Conservation (phyloP, 106 monocot genomes). For the Acorus gramineus region DNA sequence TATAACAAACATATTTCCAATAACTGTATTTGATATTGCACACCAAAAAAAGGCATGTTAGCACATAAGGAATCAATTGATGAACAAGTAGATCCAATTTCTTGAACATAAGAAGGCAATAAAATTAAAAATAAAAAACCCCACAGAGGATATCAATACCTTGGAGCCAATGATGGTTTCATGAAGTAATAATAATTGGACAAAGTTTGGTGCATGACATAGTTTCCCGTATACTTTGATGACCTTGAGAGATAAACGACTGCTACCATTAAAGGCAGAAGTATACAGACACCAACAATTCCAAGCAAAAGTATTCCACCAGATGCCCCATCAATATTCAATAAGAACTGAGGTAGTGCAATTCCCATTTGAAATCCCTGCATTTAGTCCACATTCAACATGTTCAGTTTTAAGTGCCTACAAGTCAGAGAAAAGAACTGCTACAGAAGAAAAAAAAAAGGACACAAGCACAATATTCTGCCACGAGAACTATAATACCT, state of each 20-base stretch:
- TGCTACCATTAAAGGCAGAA: slow-evolving; percentile 74
- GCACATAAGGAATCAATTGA: too few species aligned
- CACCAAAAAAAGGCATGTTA: too few species aligned
- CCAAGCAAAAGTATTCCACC: slow-evolving; percentile 78
- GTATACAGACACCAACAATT: slow-evolving; percentile 86
- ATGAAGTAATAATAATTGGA: slow-evolving; percentile 69
- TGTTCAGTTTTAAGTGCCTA: neutral
- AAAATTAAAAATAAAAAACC: neutral
- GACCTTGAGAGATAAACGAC: slow-evolving; percentile 86
- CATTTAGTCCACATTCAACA: slow-evolving; percentile 7
- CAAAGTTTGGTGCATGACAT: slow-evolving; percentile 84
- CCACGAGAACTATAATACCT: slow-evolving; percentile 22
- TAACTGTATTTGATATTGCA: too few species aligned
- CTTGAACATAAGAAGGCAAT: too few species aligned
- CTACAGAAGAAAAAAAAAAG: neutral
- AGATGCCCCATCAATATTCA: slow-evolving; percentile 77
- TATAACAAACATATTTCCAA: too few species aligned
- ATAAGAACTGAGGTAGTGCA: slow-evolving; percentile 80
- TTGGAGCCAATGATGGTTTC: slow-evolving; percentile 88
- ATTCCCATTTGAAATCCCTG: slow-evolving; percentile 95
- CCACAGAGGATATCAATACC: slow-evolving; percentile 20
- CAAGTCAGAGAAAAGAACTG: too few species aligned
- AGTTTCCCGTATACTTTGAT: slow-evolving; percentile 83
- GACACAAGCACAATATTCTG: too few species aligned
- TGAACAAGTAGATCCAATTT: too few species aligned